Evolutionary conservation across 2,329 filamentous ascomycete genomes (phyloP), one percentile per base, ranked within the genome.

Genomic region (Sporothrix brasiliensis): DNA sequence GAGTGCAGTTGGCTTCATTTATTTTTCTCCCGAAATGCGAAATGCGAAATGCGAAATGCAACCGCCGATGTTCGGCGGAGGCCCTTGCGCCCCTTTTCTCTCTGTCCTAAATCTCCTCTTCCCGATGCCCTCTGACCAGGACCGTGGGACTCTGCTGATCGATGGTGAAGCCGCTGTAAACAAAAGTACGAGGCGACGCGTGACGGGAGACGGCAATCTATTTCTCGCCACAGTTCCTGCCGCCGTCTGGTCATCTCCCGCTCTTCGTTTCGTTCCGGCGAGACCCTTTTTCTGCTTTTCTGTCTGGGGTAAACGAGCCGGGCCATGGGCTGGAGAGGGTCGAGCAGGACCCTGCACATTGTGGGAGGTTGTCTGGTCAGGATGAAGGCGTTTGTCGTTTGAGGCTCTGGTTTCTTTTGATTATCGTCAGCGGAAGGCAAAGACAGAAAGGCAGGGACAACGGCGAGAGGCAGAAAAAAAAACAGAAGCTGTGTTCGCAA

Each of bases 241-340:
- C 39, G 3, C 14, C 16, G 56, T 24, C 56, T 34, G 56, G 39
- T 16, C 39, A 7, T 47, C 41, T 27, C 39, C 7, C 58, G 24
- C 21, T 4, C 3, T 24, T 16, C 30, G 3, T 56, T 19, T 19
- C 27, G 34, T 24, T 24, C n/a, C 34, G 34, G 34, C 34, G 34
- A 7, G 7, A 16, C 16, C 11, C 21, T 6, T 11, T 16, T 41
- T 63, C n/a, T 44, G 49, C 2, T 11, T 16, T 41, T 63, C n/a
- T 44, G 49, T 67, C 49, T 53, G 49, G 49, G 63, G 63, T 27
- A 53, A 24, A 53, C 49, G 49, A 67, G 63, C 30, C 30, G 49
- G 41, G 6, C 47, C 63, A 53, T 11, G 24, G 21, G 2, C 7
- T 24, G 41, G 16, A 14, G 16, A 30, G 60, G 21, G 4, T 10